Conservation (phyloP, 495 filamentous ascomycete genomes). For the Aspergillus funiculosus region DNA sequence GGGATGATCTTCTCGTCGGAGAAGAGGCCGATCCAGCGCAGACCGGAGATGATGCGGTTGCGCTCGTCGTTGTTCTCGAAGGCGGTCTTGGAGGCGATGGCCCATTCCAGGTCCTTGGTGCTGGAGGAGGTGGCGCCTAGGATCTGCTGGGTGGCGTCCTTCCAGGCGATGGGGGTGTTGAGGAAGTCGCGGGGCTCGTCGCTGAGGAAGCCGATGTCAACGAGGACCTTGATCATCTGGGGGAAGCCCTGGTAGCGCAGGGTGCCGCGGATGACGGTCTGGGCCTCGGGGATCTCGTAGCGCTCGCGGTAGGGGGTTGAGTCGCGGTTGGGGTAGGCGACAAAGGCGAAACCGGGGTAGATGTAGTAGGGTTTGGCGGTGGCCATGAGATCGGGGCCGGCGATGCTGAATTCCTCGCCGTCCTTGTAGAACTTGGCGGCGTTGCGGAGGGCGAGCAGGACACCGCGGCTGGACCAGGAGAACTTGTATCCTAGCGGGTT, state of each 20-base stretch:
- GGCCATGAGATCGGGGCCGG: constrained; percentile 70
- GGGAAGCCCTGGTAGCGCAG: constrained; percentile 84
- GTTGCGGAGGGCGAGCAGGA: constrained; percentile 80
- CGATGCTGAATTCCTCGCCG: constrained; percentile 60
- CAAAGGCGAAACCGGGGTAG: constrained; percentile 83
- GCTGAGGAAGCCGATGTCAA: constrained; percentile 76
- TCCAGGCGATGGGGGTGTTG: constrained; percentile 64
- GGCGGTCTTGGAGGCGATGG: constrained; percentile 67
- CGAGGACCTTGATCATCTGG: constrained; percentile 77
- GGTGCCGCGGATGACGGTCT: constrained; percentile 58
- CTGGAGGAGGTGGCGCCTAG: constrained; percentile 56
- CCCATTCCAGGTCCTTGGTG: constrained; percentile 61
- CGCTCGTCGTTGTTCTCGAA: constrained; percentile 70
- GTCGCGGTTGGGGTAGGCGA: constrained; percentile 91
- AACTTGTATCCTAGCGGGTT: constrained; percentile 98
- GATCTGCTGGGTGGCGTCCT: constrained; percentile 71
- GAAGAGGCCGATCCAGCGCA: constrained; percentile 86
- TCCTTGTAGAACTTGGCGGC: constrained; percentile 77
- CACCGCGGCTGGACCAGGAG: constrained; percentile 79
- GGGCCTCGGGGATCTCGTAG: constrained; percentile 81
- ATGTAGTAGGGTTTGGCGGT: constrained; percentile 86
- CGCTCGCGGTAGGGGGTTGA: constrained; percentile 76
- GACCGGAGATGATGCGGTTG: constrained; percentile 66
- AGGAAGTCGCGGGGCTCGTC: constrained; percentile 58
- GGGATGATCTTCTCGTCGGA: constrained; percentile 67